Conservation (phyloP, 2,329 filamentous ascomycete species). For the Microcyclospora pomicola region DNA sequence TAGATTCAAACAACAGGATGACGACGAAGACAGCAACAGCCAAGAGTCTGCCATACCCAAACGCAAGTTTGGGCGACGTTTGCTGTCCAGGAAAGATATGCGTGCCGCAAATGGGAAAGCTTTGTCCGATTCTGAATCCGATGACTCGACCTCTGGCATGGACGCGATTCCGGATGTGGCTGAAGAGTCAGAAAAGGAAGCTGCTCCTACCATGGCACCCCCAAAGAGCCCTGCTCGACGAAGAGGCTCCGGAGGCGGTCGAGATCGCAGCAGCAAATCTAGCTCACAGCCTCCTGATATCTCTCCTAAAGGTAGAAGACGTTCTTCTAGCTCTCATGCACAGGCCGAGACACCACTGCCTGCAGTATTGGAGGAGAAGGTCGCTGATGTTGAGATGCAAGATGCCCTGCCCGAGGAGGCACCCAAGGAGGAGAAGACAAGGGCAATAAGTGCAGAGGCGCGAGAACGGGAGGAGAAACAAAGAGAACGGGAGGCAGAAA, state of each 20-base stretch:
- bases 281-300: neutral
- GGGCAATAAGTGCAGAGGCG: constrained; percentile 11
- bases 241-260: constrained; percentile 1
- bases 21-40: constrained; percentile 7
- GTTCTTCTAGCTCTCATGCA: neutral
- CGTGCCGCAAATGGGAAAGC: constrained; percentile 18
- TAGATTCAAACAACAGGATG: constrained; percentile 7
- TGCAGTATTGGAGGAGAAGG: constrained; percentile 2
- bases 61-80: constrained; percentile 20
- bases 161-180: constrained; percentile 6
- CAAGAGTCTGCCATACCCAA: constrained; percentile 11
- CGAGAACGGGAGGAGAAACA: constrained; percentile 8
- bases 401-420: constrained; percentile 7
- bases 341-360: neutral
- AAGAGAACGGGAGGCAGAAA: constrained; percentile 4
- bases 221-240: neutral
- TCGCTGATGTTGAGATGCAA: constrained; percentile 7
- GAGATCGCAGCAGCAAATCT: neutral
- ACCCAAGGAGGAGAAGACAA: constrained; percentile 11
- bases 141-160: constrained; percentile 12
- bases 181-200: constrained; percentile 4
- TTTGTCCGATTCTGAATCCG: constrained; percentile 16
- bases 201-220: neutral
- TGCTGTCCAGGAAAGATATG: constrained; percentile 24
- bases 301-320: neutral